Conservation (phyloP, 345 rosid genomes). For the Lenwebbia sp. region DNA sequence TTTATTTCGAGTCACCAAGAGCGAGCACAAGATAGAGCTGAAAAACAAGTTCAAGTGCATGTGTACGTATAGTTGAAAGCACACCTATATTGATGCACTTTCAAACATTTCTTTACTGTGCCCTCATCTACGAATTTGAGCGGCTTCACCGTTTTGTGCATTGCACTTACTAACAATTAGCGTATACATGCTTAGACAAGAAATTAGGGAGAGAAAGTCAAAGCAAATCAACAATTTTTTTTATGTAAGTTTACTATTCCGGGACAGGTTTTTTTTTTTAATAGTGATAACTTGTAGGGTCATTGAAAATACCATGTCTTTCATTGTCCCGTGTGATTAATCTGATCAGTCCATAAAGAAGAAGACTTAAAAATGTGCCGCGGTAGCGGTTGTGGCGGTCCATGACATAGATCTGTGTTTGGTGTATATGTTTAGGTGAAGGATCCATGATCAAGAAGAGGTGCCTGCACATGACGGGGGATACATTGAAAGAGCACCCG, state of each 20-base stretch:
- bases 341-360: not conserved
- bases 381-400: not conserved
- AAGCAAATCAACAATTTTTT: not conserved
- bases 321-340: not conserved
- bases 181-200: not conserved
- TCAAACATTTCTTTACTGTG: not conserved
- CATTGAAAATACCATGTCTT: not conserved
- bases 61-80: slow-evolving; percentile 21
- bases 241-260: not conserved
- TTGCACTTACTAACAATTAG: too few relatives aligned
- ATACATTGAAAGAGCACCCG: slow-evolving; percentile 43
- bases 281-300: not conserved
- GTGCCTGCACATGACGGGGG: slow-evolving; percentile 41
- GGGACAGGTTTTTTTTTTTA: not conserved
- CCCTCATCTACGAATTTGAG: not conserved
- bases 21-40: slow-evolving; percentile 37
- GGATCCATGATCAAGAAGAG: slow-evolving; percentile 37
- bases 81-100: not conserved
- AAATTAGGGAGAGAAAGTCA: not conserved
- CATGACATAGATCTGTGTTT: not conserved
- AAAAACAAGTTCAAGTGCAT: slow-evolving; percentile 52
- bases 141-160: too few relatives aligned
- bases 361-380: not conserved
- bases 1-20: slow-evolving; percentile 44
- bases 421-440: slow-evolving; percentile 21